phyloP scores from a whole-genome alignment of 2,329 filamentous ascomycete genomes.

The Ophiostoma australiae region DNA sequence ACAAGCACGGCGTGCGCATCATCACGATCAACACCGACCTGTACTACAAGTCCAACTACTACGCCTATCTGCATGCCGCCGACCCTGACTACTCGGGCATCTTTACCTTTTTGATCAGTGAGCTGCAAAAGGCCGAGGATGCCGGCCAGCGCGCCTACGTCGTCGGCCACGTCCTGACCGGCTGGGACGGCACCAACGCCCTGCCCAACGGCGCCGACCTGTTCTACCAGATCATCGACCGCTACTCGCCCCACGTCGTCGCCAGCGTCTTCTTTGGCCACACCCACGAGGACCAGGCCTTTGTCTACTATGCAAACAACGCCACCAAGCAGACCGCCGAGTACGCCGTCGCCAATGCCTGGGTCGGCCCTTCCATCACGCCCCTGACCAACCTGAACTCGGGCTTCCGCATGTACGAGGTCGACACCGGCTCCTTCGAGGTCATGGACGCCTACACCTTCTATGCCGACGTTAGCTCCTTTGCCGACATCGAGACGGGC shows the following conservation, averaged over 20 bases:
- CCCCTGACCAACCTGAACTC: slow-evolving; percentile 48
- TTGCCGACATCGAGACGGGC: slow-evolving; percentile 35
- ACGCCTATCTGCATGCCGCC: slow-evolving; percentile 48
- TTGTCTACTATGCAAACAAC: slow-evolving; percentile 50
- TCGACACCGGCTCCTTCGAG: slow-evolving; percentile 53
- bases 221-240: slow-evolving; percentile 48
- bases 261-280: slow-evolving; percentile 54
- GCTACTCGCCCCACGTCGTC: slow-evolving; percentile 49
- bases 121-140: slow-evolving; percentile 51
- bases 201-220: slow-evolving; percentile 43
- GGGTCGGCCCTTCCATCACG: slow-evolving; percentile 47
- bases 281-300: slow-evolving; percentile 46
- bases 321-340: slow-evolving; percentile 40
- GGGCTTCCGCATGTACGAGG: slow-evolving; percentile 54
- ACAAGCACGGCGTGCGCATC: slow-evolving; percentile 46
- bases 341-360: slow-evolving; percentile 51
- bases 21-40: slow-evolving; percentile 58
- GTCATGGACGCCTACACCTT: slow-evolving; percentile 52
- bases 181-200: slow-evolving; percentile 46
- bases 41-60: slow-evolving; percentile 56
- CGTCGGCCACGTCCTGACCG: slow-evolving; percentile 54
- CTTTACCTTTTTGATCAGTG: slow-evolving; percentile 49
- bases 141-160: slow-evolving; percentile 52
- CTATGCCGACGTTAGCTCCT: slow-evolving; percentile 48
- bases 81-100: slow-evolving; percentile 48